Percentiles rank a stretch among this genome's conserved stretches.
Evolutionary conservation across 495 filamentous ascomycete species (phyloP).

Genomic region (Copromyces sp.): DNA sequence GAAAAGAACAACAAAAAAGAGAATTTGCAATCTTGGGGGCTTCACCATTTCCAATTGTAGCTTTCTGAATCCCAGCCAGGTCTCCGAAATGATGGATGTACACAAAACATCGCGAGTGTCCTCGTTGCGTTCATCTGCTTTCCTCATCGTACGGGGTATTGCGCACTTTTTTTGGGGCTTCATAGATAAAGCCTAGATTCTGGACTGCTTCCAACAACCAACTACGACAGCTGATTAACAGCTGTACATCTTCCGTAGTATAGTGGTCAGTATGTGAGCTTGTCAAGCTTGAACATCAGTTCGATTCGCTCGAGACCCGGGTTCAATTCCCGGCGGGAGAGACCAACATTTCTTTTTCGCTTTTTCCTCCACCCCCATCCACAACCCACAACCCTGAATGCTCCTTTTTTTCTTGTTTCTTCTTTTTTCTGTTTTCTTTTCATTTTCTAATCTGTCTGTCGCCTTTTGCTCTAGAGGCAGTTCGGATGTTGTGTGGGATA

Average conservation of each 20-base stretch:
- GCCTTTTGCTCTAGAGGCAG: not conserved
- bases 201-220: not conserved
- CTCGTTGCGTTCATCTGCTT: not conserved
- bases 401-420: not conserved
- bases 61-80: too few relatives aligned
- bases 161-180: too few relatives aligned
- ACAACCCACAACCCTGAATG: too few relatives aligned
- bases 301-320: not conserved
- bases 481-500: constrained; percentile 3
- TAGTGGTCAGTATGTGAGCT: not conserved
- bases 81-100: too few relatives aligned
- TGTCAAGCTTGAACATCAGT: not conserved
- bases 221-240: not conserved
- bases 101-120: not conserved
- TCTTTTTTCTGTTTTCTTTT: constrained; percentile 14
- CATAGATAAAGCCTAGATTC: not conserved
- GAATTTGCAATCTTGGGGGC: too few relatives aligned
- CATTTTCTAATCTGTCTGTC: not conserved
- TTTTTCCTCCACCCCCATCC: not conserved
- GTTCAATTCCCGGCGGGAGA: not conserved
- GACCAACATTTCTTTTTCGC: not conserved
- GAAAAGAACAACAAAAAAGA: too few relatives aligned
- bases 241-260: not conserved
- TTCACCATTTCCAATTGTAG: too few relatives aligned
- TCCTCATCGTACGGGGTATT: too few relatives aligned